Evolutionary conservation across 495 filamentous ascomycete genomes (phyloP).

Genomic region (Jackrogersella multiformis): DNA sequence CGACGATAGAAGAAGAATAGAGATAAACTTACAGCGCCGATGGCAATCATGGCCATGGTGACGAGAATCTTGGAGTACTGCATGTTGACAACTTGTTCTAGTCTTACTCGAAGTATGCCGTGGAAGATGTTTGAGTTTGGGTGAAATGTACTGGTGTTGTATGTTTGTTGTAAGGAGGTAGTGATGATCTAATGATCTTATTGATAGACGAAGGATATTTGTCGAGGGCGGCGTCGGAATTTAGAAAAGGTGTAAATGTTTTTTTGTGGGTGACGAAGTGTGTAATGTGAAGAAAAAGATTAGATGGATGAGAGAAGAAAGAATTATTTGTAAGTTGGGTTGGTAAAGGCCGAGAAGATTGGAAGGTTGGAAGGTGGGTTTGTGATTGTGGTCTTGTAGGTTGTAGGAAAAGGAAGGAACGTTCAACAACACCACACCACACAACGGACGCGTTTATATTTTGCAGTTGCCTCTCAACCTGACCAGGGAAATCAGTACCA

Average conservation of each 20-base stretch:
- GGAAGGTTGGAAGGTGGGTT: slow-evolving; percentile 29
- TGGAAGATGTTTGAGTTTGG: slow-evolving; percentile 15
- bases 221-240: slow-evolving; percentile 4
- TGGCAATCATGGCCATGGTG: slow-evolving; percentile 43
- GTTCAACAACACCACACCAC: slow-evolving; percentile 16
- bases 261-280: background rate
- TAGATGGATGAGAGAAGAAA: background rate
- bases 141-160: background rate
- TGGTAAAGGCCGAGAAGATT: slow-evolving; percentile 4
- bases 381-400: slow-evolving; percentile 4
- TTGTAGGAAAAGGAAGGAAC: background rate
- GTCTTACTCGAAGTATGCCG: slow-evolving; percentile 15
- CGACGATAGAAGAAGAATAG: background rate
- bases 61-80: slow-evolving; percentile 47
- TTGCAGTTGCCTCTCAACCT: slow-evolving; percentile 4
- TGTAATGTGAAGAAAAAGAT: slow-evolving; percentile 3
- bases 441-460: slow-evolving; percentile 28
- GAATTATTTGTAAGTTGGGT: slow-evolving; percentile 24
- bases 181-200: slow-evolving; percentile 27
- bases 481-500: slow-evolving; percentile 12
- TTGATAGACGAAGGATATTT: slow-evolving; percentile 34
- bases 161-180: too few relatives aligned
- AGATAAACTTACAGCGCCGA: slow-evolving; percentile 54
- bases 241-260: background rate
- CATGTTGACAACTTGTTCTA: slow-evolving; percentile 43